Evolutionary conservation across 2,329 filamentous ascomycete species (phyloP).

Genomic region (Sclerotinia glacialis): DNA sequence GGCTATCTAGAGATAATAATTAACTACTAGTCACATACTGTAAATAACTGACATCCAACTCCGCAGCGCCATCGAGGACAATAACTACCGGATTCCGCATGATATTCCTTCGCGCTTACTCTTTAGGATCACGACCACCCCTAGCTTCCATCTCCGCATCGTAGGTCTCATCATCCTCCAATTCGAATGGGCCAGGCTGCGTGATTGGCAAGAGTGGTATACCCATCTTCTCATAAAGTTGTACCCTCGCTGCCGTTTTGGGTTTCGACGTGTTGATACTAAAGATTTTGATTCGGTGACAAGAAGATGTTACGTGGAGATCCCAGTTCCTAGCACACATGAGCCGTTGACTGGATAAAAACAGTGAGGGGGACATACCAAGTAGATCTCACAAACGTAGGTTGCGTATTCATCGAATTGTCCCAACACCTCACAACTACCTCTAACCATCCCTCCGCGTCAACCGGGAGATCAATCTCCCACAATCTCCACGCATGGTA

Average conservation of each 20-base stretch:
- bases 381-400: slow-evolving; percentile 50
- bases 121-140: slow-evolving; percentile 20
- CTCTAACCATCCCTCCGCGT: slow-evolving; percentile 60
- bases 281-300: slow-evolving; percentile 60
- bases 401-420: slow-evolving; percentile 60
- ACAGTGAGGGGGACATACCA: slow-evolving; percentile 41
- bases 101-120: neutral
- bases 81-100: neutral
- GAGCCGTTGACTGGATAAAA: neutral
- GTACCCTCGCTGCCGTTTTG: slow-evolving; percentile 22
- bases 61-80: neutral
- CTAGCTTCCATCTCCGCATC: slow-evolving; percentile 19
- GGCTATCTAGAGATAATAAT: neutral
- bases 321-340: slow-evolving; percentile 52
- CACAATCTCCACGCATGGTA: slow-evolving; percentile 64
- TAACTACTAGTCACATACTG: neutral
- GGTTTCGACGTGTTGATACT: slow-evolving; percentile 54
- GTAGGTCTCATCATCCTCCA: slow-evolving; percentile 20
- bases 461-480: slow-evolving; percentile 60
- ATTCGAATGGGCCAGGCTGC: slow-evolving; percentile 18
- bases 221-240: slow-evolving; percentile 24
- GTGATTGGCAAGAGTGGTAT: slow-evolving; percentile 26
- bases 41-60: neutral
- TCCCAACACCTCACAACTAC: slow-evolving; percentile 60
- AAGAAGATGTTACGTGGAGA: slow-evolving; percentile 61